phyloP scores from a whole-genome alignment of 441 rosid genomes.

The Populus hybrid region DNA sequence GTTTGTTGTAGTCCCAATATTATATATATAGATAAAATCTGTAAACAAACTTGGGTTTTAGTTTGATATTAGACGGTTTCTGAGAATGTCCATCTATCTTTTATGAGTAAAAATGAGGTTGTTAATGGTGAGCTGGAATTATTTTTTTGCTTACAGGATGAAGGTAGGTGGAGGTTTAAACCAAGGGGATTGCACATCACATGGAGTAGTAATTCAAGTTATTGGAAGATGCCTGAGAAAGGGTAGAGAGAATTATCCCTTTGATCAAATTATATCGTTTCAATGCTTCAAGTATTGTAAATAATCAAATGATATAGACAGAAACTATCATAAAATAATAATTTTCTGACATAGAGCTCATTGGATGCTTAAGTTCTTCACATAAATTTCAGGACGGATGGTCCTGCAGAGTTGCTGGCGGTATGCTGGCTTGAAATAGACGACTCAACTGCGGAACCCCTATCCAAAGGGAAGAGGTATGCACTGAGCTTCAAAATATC shows the following conservation, averaged over 20 bases:
- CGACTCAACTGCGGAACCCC: background rate
- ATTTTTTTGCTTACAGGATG: background rate
- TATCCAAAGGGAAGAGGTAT: constrained; percentile 18
- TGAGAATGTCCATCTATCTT: background rate
- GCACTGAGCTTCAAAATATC: constrained; percentile 35
- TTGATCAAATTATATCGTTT: background rate
- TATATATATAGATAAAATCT: background rate
- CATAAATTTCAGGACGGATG: background rate
- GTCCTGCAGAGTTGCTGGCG: background rate
- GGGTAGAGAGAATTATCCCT: background rate
- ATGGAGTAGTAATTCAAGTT: background rate
- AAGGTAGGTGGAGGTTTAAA: background rate
- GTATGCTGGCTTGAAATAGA: constrained; percentile 64
- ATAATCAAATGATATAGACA: background rate
- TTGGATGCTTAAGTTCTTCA: background rate
- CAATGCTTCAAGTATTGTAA: background rate
- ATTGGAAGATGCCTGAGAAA: background rate
- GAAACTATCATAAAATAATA: background rate
- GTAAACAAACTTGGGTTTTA: background rate
- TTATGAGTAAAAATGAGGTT: background rate
- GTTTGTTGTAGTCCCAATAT: background rate
- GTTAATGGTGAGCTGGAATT: background rate
- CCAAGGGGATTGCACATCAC: background rate
- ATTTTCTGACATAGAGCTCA: background rate
- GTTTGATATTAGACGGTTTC: background rate